Base-by-base conservation (phyloP, 306 rosid genomes). In the Hylodesmum podocarpum region DNA sequence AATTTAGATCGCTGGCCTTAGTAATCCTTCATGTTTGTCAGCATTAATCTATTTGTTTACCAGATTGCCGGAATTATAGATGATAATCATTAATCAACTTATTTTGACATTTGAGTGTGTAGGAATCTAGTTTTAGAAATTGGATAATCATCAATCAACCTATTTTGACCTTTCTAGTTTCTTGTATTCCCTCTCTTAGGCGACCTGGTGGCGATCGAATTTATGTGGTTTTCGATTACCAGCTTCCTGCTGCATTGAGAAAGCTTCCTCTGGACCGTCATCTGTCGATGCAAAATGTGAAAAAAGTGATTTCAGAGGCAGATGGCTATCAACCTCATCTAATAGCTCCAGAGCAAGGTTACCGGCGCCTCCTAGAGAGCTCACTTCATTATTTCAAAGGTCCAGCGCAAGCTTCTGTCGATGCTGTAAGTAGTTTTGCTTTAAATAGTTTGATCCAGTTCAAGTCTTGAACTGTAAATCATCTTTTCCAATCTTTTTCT, bases 211-310 rank as follows among this genome's bases (percentile, higher is more conserved):
- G 99, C 66, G 97, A 95, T 80, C 83, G 96, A 68, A 92, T 95
- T 83, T 92, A 92, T 55, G 82, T 83, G 36, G 93, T 95, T 72
- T 95, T 95, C 51, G 97, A 95, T 83, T 76, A 89, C 86, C 99
- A 95, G 86, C 98, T 95, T 76, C 99, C 99, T 29, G 90, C 97
- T 82, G 99, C 99, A 25, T 82, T 95, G 75, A 89, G 84, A 81
- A 95, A 95, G 97, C 96, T 95, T 87, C 99, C 99, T 47, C 88
- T 95, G 82, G 99, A 95, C 73, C 87, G 94, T 57, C 97, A 95
- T 85, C 89, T 95, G 64, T 92, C 99, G 19, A 22, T 75, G 66
- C 96, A 87, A 84, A 95, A 91, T 77, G 99, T 95, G 66, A 90
- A 66, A 84, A 91, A 85, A 80, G 96, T 95, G 41, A 92, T 95